These are phyloP conservation scores for Fusarium equiseti DNA, from an alignment of 2,329 filamentous ascomycete species.

Conservation along the genomic window DNA sequence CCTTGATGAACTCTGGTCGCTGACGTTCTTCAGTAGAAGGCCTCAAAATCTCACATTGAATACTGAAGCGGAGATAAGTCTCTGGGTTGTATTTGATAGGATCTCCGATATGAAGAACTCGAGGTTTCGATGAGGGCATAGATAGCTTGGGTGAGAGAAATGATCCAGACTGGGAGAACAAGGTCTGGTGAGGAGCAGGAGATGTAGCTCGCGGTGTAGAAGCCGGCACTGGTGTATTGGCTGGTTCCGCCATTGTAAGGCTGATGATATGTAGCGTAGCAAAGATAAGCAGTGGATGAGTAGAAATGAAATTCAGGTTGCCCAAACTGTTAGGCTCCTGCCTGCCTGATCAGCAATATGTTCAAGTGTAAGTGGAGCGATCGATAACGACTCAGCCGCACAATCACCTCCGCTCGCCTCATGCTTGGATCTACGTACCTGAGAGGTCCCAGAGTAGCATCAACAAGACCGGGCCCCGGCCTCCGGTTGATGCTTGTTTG, in stretches of 20 bases:
- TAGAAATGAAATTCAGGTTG: not conserved
- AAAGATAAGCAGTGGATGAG: not conserved
- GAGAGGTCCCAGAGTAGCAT: constrained; percentile 11
- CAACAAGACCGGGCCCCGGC: constrained; percentile 18
- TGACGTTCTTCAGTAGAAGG: constrained; percentile 63
- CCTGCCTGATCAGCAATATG: constrained; percentile 22
- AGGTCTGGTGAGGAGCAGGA: constrained; percentile 49
- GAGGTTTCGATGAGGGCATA: constrained; percentile 53
- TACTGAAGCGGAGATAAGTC: constrained; percentile 59
- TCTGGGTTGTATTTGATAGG: constrained; percentile 62
- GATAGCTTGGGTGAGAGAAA: constrained; percentile 46
- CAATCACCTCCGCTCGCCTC: constrained; percentile 18
- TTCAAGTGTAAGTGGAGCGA: constrained; percentile 32
- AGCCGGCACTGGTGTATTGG: constrained; percentile 60
- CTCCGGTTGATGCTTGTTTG: constrained; percentile 23
- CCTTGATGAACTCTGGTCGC: constrained; percentile 62
- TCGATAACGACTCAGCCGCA: constrained; percentile 27
- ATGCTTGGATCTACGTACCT: constrained; percentile 15
- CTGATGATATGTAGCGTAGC: not conserved
- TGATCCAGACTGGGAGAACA: constrained; percentile 41
- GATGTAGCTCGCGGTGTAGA: constrained; percentile 60
- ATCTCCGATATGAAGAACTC: constrained; percentile 83
- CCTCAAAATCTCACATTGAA: constrained; percentile 63
- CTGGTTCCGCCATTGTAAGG: constrained; percentile 59
- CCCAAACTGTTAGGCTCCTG: not conserved